Evolutionary conservation across 345 rosid species (phyloP), one percentile per base, ranked within the genome.

Genomic region (Erucastrum elatum): DNA sequence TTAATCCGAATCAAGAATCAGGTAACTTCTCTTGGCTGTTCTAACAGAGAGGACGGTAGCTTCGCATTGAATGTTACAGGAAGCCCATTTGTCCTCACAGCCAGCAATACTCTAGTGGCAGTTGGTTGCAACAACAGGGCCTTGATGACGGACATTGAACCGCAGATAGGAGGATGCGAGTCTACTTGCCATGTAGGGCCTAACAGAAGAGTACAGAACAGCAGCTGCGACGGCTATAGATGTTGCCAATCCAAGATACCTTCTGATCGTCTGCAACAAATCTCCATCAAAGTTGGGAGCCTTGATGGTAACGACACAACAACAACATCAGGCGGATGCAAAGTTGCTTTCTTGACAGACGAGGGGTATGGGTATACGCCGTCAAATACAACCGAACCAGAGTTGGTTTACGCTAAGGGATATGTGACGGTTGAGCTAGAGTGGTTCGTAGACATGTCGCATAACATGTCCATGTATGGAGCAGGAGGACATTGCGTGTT

Each of bases 81-180:
- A 49, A 73, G 78, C 10, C 82, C 78, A 8, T 79, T 72, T 68
- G 66, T 79, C 39, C 15, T 67, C 64, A 65, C 62, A 15, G 5
- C 11, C 11, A 0, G 31, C 8, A 79, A 79, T 46, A 72, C 25
- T 13, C 16, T 79, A 31, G 69, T 73, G 2, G 78, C 69, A 21
- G 68, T 68, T 73, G 82, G 82, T 10, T 79, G 82, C 77, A 73
- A 59, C 78, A 79, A 59, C 78, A 79, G 68, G 62, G 82, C 77
- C 9, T 4, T 44, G 74, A 66, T 73, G 78, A 79, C 64, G 0
- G 72, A 67, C 2, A 0, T 59, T 26, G 11, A 67, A 2, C 82
- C 74, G 2, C 77, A 72, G 62, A 58, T 66, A 0, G 82, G 72
- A 33, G 82, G 82, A 73, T 73, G 82, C 27, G 78, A 72, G 64